phyloP scores from a whole-genome alignment of 352 stramenopile genomes.

The Pythium sukuiense region DNA sequence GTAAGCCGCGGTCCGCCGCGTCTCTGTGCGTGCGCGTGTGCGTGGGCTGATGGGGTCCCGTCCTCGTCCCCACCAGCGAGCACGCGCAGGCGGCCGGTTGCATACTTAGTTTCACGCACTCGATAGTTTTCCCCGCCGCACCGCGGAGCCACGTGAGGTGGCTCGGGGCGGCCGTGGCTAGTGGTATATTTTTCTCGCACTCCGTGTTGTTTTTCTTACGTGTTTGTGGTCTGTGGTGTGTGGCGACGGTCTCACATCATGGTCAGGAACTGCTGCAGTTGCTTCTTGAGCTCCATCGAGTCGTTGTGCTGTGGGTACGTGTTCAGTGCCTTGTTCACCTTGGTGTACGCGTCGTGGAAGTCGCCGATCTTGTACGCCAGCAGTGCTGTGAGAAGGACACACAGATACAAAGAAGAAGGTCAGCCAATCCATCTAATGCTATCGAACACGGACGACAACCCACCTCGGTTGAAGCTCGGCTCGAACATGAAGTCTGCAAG shows the following conservation, averaged over 20 bases:
- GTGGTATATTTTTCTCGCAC: slow-evolving; percentile 11
- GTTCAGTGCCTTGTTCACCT: slow-evolving; percentile 79
- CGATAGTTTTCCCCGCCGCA: slow-evolving; percentile 14
- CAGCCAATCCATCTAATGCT: neutral
- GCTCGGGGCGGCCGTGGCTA: neutral
- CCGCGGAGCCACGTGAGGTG: neutral
- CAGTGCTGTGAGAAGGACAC: slow-evolving; percentile 49
- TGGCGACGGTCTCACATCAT: slow-evolving; percentile 28
- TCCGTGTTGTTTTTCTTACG: neutral
- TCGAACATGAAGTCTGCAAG: slow-evolving; percentile 91
- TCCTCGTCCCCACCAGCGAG: neutral
- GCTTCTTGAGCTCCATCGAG: slow-evolving; percentile 88
- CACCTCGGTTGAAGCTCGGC: slow-evolving; percentile 89
- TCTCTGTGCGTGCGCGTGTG: neutral
- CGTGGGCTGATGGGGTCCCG: neutral
- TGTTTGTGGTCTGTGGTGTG: neutral
- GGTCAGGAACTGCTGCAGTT: slow-evolving; percentile 82
- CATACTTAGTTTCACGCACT: slow-evolving; percentile 14
- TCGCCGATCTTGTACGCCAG: slow-evolving; percentile 90
- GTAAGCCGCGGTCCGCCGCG: slow-evolving; percentile 35
- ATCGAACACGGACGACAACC: neutral
- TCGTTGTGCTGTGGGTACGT: slow-evolving; percentile 85
- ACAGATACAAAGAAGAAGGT: neutral
- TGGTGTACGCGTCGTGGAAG: slow-evolving; percentile 89
- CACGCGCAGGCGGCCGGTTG: neutral